These are phyloP conservation scores for Colletotrichum siamense DNA, from an alignment of 2,329 filamentous ascomycete genomes.

Conservation along the genomic window DNA sequence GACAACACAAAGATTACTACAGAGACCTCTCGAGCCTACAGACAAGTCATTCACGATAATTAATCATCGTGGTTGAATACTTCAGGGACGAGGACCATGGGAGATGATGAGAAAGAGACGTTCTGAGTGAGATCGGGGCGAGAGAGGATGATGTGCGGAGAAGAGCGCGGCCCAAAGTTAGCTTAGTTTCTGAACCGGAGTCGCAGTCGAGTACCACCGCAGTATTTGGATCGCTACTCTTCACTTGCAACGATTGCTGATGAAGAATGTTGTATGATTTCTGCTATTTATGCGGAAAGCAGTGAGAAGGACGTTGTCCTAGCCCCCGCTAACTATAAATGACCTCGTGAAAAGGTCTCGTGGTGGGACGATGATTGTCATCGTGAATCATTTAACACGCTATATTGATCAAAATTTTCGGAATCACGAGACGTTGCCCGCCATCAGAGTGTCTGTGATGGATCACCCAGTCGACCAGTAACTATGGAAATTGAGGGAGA, in stretches of 20 bases:
- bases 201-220: background rate
- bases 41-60: background rate
- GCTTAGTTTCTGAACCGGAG: background rate
- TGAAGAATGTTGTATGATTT: background rate
- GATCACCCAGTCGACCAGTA: no score
- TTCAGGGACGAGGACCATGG: background rate
- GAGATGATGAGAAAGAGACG: background rate
- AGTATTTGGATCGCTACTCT: background rate
- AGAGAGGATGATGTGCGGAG: rapidly evolving
- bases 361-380: no score
- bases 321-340: rapidly evolving
- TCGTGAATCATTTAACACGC: no score
- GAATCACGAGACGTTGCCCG: no score
- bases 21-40: background rate
- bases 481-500: background rate
- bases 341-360: background rate
- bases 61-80: background rate
- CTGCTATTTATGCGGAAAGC: background rate
- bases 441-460: no score
- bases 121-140: background rate
- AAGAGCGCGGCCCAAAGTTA: background rate
- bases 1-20: background rate
- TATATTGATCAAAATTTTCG: no score
- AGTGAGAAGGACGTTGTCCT: background rate
- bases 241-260: background rate